phyloP scores from a whole-genome alignment of 306 rosid species.

The Luffa acutangula region DNA sequence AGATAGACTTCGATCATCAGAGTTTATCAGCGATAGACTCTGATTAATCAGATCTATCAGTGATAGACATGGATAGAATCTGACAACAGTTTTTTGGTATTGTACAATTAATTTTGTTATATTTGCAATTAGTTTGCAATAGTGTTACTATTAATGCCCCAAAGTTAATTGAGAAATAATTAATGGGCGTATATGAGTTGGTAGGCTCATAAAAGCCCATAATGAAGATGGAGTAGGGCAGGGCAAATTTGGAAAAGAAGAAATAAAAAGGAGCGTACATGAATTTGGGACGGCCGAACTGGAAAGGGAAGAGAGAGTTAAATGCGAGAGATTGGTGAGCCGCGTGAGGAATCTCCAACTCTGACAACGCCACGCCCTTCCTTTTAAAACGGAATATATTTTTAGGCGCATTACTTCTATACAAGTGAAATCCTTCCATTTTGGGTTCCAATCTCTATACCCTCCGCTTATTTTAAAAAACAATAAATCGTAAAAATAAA shows the following conservation, averaged over 20 bases:
- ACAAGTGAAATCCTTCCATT: not conserved
- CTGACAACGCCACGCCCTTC: not conserved
- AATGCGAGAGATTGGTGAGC: not conserved
- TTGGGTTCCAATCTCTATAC: not conserved
- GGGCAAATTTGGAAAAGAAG: not conserved
- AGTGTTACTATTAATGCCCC: no score
- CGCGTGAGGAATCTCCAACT: not conserved
- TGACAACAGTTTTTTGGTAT: no score
- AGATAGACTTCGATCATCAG: no score
- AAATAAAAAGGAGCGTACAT: not conserved
- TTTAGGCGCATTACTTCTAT: not conserved
- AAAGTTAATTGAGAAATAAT: not conserved
- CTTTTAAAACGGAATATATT: not conserved
- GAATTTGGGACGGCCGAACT: not conserved
- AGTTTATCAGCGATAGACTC: no score
- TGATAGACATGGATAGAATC: no score
- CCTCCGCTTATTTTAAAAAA: no score
- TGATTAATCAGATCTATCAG: no score
- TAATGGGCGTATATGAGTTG: not conserved
- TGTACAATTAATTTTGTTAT: no score
- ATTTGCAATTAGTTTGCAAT: no score
- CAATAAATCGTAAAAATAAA: no score
- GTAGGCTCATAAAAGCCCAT: not conserved
- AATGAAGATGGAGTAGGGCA: not conserved
- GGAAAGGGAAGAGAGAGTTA: not conserved